Evolutionary conservation across 257 asterid genomes (phyloP).

Genomic region (Nemophila menziesii): DNA sequence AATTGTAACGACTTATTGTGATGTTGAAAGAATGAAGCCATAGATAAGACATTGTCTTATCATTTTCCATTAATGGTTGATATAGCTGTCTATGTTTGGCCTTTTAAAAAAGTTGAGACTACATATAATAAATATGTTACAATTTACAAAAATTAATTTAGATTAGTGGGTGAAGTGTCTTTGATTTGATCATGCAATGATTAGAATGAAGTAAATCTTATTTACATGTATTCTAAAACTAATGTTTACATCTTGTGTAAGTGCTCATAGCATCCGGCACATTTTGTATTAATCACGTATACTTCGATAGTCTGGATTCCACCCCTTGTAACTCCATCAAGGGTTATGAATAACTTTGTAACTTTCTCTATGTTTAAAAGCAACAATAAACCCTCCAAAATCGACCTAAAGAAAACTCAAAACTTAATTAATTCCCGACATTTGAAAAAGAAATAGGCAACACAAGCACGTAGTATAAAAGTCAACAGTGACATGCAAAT

Average conservation of each 20-base stretch:
- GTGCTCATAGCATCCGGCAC: neutral
- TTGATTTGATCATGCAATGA: neutral
- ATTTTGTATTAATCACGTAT: neutral
- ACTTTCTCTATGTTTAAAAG: too few relatives aligned
- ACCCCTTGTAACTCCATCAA: too few relatives aligned
- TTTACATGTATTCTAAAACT: neutral
- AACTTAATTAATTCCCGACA: too few relatives aligned
- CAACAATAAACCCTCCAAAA: too few relatives aligned
- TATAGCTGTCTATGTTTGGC: neutral
- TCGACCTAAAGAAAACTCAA: too few relatives aligned
- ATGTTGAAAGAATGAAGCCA: slow-evolving; percentile 10
- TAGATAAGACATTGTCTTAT: slow-evolving; percentile 15
- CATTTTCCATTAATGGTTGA: slow-evolving; percentile 8
- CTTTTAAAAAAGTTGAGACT: neutral
- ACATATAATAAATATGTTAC: neutral
- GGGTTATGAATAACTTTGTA: too few relatives aligned
- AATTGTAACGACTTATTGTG: slow-evolving; percentile 7
- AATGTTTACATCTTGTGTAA: neutral
- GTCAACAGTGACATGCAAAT: slow-evolving; percentile 22
- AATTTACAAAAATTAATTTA: too few relatives aligned
- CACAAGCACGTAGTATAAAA: slow-evolving; percentile 7
- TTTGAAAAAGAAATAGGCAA: too few relatives aligned
- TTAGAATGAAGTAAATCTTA: neutral
- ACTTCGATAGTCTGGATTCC: too few relatives aligned
- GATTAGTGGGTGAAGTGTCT: neutral